Base-by-base conservation (phyloP, 148 eudicot genomes). In the Fagopyrum esculentum region DNA sequence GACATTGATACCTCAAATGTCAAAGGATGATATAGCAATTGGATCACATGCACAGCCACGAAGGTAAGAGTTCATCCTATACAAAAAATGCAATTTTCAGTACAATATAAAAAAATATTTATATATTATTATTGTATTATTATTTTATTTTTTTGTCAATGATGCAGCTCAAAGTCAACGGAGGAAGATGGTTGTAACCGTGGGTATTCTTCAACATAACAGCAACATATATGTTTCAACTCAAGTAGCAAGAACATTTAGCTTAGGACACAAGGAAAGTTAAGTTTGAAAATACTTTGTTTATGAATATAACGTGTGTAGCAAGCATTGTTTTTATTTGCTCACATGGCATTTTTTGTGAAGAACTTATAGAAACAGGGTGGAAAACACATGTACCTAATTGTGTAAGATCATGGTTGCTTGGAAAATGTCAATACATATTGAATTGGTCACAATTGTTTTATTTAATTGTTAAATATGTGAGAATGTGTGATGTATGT, bases 21-120 rank as follows among this genome's bases (percentile, higher is more conserved):
- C 74, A 11, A 46, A 30, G 76, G 78, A 74, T 55, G 78, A 43
- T 10, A 76, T 64, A 54, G 51, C 73, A 52, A 71, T 45, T 52
- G 45, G 74, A 50, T 59, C 51, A 74, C 56, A 60, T 10, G 73
- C 45, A 26, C 40, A 70, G 44, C 72, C 30, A 2, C 57, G 12
- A 63, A 26, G 76, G 76, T 69, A 80, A 26, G 35, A 48, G 51
- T 48, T 48, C 51, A 7, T 48, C 51, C 12, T 8, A 10, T 12
- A 49, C 9, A 49, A 49, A 49, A 4, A 4, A 55, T n/a, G 66
- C 66, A 60, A 19, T 19, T 8, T 26, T 16, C 9, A 26, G 15
- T 60, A 60, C 66, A 26, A 0, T 35, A 22, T 22, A 60, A 12
- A 22, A 11, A 19, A n/a, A 10, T 13, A 55, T 17, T 19, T 22